Evolutionary conservation across 768 basidiomycete genomes (phyloP), one percentile per base, ranked within the genome.

Genomic region (Leccinum boreale): DNA sequence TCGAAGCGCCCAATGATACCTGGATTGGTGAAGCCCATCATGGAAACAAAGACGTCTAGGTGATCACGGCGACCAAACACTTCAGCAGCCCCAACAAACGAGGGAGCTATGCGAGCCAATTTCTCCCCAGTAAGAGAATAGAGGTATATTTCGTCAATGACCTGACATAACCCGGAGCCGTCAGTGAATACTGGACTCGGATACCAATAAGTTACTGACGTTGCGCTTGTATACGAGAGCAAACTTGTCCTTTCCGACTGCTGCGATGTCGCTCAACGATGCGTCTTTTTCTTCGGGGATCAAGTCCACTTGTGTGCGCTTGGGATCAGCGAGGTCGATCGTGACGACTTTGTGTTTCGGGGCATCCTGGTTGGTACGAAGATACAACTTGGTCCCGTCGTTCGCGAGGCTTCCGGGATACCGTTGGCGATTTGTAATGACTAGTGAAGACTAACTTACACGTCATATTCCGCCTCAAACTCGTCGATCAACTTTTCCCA

Each of bases 61-160:
- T 85, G 79, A 26, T 79, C 75, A 26, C 85, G 78, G 26, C 82
- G 75, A 9, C 80, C 79, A 51, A 71, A 69, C n/a, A 85, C 68
- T 10, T 75, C 75, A 26, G 84, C 79, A 5, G 85, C 76, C 23
- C 91, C 91, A 39, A 93, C 85, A 56, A 87, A 85, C 52, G 87
- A 83, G 14, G 79, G 72, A 5, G 81, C 86, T 23, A 93, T 70
- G 15, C 85, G 86, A 19, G 71, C 68, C 52, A 88, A 60, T 50
- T 74, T 77, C 60, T 75, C 63, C 26, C 91, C 90, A 5, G 71
- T 69, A 49, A 79, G 74, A 35, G 81, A 74, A 72, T 89, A 85
- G 45, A 94, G 68, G 70, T 90, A 89, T 31, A 93, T 77, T 70
- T 91, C 87, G 65, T 92, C 89, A 58, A 85, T 87, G 66, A 92